Evolutionary conservation across 2,329 filamentous ascomycete genomes (phyloP).

Genomic region (Pezicula carpinea): DNA sequence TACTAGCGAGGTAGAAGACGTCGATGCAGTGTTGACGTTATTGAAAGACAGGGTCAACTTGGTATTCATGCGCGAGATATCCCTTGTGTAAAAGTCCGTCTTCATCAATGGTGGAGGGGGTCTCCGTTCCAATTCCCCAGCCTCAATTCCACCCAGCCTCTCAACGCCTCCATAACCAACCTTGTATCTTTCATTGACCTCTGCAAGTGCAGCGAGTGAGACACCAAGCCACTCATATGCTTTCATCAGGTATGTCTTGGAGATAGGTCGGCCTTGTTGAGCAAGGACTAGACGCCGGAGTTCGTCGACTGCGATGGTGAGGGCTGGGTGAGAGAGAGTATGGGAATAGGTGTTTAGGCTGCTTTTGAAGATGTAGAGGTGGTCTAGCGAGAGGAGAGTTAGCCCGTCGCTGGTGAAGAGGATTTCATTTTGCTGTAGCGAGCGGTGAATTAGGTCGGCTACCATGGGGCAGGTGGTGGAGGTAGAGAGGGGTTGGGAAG

Average conservation of each 20-base stretch:
- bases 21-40: not conserved
- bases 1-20: not conserved
- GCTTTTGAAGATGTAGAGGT: slow-evolving; percentile 60
- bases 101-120: slow-evolving; percentile 11
- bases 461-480: slow-evolving; percentile 42
- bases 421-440: slow-evolving; percentile 54
- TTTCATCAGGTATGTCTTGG: slow-evolving; percentile 45
- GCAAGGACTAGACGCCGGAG: slow-evolving; percentile 55
- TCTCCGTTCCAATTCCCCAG: slow-evolving; percentile 28
- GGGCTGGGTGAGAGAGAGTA: slow-evolving; percentile 29
- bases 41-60: not conserved
- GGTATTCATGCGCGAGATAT: not conserved
- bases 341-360: slow-evolving; percentile 53
- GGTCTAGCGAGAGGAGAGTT: slow-evolving; percentile 55
- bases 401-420: slow-evolving; percentile 57
- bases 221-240: slow-evolving; percentile 56
- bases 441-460: slow-evolving; percentile 49
- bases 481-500: slow-evolving; percentile 32
- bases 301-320: slow-evolving; percentile 60
- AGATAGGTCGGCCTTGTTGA: slow-evolving; percentile 44
- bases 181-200: slow-evolving; percentile 53
- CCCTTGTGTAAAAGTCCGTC: slow-evolving; percentile 1
- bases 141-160: slow-evolving; percentile 40
- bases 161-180: slow-evolving; percentile 49
- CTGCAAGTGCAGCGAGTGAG: slow-evolving; percentile 42